Conservation (phyloP, 441 rosid genomes). For the Syzygium syzygioides region DNA sequence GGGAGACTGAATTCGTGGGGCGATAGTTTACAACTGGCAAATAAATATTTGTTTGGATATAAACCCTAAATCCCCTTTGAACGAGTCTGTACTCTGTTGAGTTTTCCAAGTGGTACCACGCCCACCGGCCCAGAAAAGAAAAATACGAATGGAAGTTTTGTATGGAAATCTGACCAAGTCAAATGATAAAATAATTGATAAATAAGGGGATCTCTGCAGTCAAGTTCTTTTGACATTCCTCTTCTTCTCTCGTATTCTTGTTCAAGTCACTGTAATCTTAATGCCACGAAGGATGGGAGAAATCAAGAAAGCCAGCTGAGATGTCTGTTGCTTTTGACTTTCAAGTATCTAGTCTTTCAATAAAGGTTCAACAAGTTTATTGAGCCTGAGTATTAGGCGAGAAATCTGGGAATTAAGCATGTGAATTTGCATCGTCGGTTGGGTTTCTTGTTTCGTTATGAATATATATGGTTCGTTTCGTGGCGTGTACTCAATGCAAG, state of each 20-base stretch:
- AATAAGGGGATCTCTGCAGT: neutral
- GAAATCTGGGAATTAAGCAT: slow-evolving; percentile 19
- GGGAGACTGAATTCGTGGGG: neutral
- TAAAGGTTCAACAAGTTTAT: neutral
- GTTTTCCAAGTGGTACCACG: neutral
- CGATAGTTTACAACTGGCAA: neutral
- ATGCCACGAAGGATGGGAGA: neutral
- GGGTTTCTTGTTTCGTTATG: slow-evolving; percentile 21
- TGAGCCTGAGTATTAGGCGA: neutral
- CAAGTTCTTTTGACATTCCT: neutral
- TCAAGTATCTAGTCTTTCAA: neutral
- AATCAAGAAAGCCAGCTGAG: neutral
- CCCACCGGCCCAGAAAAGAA: neutral
- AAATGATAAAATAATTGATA: neutral
- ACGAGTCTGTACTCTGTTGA: neutral
- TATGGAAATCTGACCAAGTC: neutral
- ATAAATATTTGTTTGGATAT: neutral
- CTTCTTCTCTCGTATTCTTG: neutral
- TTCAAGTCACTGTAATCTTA: neutral
- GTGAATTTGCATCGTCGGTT: slow-evolving; percentile 37
- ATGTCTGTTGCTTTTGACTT: neutral
- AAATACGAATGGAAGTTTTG: neutral
- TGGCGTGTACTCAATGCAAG: slow-evolving; percentile 47
- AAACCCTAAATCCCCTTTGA: neutral
- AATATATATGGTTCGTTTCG: slow-evolving; percentile 12